phyloP scores from a whole-genome alignment of 805 yeast species.

The Candida caryicola region DNA sequence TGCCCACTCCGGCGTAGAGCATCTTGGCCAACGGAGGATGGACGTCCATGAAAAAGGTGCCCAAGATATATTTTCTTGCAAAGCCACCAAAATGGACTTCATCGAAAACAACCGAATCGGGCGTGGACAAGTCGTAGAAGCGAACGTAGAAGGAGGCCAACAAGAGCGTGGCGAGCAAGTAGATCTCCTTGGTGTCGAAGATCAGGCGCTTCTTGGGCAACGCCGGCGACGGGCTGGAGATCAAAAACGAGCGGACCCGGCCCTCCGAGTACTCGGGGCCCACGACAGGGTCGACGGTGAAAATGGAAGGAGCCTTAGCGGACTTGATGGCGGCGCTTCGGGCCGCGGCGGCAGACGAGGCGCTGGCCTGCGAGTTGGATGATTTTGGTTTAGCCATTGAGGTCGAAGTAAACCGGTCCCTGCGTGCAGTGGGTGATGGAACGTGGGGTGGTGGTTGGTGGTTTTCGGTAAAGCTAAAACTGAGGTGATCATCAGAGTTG shows the following conservation, averaged over 20 bases:
- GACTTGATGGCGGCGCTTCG: constrained; percentile 10
- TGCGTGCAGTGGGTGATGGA: not conserved
- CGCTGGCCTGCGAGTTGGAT: constrained; percentile 4
- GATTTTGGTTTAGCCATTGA: constrained; percentile 10
- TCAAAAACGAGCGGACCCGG: constrained; percentile 49
- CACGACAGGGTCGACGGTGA: constrained; percentile 40
- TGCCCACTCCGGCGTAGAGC: constrained; percentile 69
- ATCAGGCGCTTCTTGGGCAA: constrained; percentile 27
- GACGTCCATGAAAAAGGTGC: constrained; percentile 66
- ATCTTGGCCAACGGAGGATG: constrained; percentile 81
- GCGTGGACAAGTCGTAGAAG: constrained; percentile 56
- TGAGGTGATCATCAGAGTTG: constrained; percentile 1
- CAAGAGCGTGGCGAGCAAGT: constrained; percentile 37
- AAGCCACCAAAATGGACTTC: constrained; percentile 98
- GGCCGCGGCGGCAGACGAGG: constrained; percentile 10
- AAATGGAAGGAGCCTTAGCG: constrained; percentile 7
- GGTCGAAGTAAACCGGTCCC: not conserved
- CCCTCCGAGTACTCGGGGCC: constrained; percentile 44
- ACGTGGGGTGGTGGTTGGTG: not conserved
- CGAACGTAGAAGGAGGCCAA: constrained; percentile 59
- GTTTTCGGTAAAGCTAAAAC: not conserved
- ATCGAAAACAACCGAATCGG: constrained; percentile 84
- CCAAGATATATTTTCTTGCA: constrained; percentile 73
- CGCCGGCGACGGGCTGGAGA: constrained; percentile 47
- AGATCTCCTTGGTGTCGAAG: constrained; percentile 20